These are phyloP conservation scores for Trametes versicolor DNA, from an alignment of 1,284 basidiomycete genomes.

Conservation along the genomic window DNA sequence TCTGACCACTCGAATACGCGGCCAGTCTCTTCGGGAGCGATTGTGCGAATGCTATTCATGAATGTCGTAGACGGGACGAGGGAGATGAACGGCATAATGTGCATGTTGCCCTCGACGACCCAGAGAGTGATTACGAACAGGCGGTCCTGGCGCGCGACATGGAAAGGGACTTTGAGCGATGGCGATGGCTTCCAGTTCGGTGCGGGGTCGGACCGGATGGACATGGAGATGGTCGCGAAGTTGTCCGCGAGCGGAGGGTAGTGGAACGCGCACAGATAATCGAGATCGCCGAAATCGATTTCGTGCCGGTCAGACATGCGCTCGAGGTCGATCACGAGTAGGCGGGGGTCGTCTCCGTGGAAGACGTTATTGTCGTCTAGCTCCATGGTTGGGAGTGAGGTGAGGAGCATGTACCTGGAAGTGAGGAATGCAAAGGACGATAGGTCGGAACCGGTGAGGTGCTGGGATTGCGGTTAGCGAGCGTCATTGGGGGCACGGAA, in stretches of 20 bases:
- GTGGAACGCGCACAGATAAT: conserved; percentile 51
- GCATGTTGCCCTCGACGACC: conserved; percentile 39
- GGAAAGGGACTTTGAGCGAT: conserved; percentile 56
- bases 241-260: conserved; percentile 48
- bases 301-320: conserved; percentile 36
- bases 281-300: conserved; percentile 40
- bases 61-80: conserved; percentile 60
- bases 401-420: conserved; percentile 49
- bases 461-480: conserved; percentile 28
- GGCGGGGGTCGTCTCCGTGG: conserved; percentile 18
- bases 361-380: conserved; percentile 19
- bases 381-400: conserved; percentile 23
- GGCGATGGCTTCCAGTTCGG: conserved; percentile 53
- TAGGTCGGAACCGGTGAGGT: conserved; percentile 44
- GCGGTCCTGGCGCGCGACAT: conserved; percentile 53
- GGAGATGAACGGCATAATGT: conserved; percentile 49
- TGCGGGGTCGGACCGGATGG: conserved; percentile 66
- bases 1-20: conserved; percentile 54
- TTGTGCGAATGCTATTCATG: conserved; percentile 44
- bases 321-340: conserved; percentile 48
- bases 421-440: conserved; percentile 59
- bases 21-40: conserved; percentile 34
- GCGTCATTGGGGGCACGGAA: background rate
- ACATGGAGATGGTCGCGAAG: conserved; percentile 46
- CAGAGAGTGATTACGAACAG: conserved; percentile 59